A percentile compares a stretch with the other conserved stretches of the same genome.
Evolutionary conservation across 805 yeast species (phyloP).

Genomic region (Ogataea corticis): DNA sequence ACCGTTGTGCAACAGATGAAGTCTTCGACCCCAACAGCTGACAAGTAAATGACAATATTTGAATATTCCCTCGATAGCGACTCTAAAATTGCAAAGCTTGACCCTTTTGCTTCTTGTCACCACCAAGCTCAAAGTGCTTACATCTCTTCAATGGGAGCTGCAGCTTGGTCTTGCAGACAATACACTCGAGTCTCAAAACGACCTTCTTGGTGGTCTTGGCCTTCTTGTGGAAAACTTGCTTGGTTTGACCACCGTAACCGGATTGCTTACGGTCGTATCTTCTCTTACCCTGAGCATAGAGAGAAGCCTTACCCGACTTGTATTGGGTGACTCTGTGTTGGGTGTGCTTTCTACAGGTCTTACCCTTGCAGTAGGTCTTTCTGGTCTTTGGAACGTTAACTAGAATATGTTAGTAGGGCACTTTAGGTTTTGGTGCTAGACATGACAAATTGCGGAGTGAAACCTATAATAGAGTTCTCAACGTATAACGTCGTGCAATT

Average conservation of each 20-base stretch:
- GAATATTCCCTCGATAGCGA: constrained; percentile 11
- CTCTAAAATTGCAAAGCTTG: constrained; percentile 98
- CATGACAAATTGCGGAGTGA: neutral
- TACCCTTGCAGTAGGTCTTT: constrained; percentile 99
- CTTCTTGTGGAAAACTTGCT: constrained; percentile 99
- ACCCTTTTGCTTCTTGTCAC: constrained; percentile 99
- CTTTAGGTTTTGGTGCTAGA: neutral
- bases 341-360: constrained; percentile 98
- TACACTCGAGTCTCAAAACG: constrained; percentile 99
- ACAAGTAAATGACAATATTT: constrained; percentile 7
- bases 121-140: constrained; percentile 99
- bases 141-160: constrained; percentile 98
- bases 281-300: constrained; percentile 99
- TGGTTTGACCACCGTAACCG: constrained; percentile 99
- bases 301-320: constrained; percentile 99
- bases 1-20: neutral
- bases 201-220: constrained; percentile 99
- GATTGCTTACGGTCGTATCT: constrained; percentile 99
- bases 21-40: constrained; percentile 1
- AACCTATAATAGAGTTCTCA: too few species aligned
- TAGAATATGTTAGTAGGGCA: constrained; percentile 33
- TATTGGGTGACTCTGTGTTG: constrained; percentile 99
- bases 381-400: constrained; percentile 99
- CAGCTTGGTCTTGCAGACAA: constrained; percentile 96
- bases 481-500: too few species aligned